Percentiles rank a stretch among this genome's conserved stretches.
Evolutionary conservation across 495 filamentous ascomycete species (phyloP).

Genomic region (Tuber melanosporum): DNA sequence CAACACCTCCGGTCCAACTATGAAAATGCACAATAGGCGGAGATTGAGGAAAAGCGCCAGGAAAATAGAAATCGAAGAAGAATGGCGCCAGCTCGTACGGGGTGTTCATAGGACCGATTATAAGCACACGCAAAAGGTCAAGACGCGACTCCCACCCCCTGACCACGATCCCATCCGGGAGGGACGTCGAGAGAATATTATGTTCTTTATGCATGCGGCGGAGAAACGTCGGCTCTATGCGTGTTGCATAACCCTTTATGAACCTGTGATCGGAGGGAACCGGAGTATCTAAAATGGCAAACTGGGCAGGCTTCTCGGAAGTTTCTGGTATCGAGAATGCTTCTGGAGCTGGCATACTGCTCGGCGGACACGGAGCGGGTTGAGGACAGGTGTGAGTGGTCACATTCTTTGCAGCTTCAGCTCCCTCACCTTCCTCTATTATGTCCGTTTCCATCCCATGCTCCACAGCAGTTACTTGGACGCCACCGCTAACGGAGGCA

Average conservation of each 20-base stretch:
- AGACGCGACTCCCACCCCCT: slow-evolving; percentile 56
- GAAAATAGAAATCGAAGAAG: slow-evolving; percentile 54
- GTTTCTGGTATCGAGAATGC: slow-evolving; percentile 34
- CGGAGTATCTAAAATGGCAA: slow-evolving; percentile 46
- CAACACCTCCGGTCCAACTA: slow-evolving; percentile 51
- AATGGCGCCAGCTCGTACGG: slow-evolving; percentile 60
- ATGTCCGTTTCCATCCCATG: slow-evolving; percentile 24
- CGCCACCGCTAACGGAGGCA: slow-evolving; percentile 13
- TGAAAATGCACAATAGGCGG: slow-evolving; percentile 54
- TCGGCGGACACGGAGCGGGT: slow-evolving; percentile 17
- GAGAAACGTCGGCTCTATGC: slow-evolving; percentile 37
- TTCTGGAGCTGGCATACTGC: slow-evolving; percentile 30
- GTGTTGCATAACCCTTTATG: slow-evolving; percentile 23
- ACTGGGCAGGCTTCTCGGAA: slow-evolving; percentile 42
- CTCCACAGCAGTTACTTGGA: slow-evolving; percentile 5
- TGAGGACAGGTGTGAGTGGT: slow-evolving; percentile 6
- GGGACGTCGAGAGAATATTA: slow-evolving; percentile 51
- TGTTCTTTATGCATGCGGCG: slow-evolving; percentile 54
- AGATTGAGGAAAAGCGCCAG: slow-evolving; percentile 45
- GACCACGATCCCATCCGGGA: slow-evolving; percentile 54
- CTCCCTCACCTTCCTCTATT: not conserved
- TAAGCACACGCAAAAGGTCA: slow-evolving; percentile 54
- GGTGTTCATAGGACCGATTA: slow-evolving; percentile 55
- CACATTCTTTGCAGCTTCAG: not conserved
- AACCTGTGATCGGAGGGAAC: slow-evolving; percentile 51